Percentiles rank a stretch among this genome's conserved stretches.
phyloP scores from a whole-genome alignment of 805 yeast genomes.

The Suhomyces canberraensis region DNA sequence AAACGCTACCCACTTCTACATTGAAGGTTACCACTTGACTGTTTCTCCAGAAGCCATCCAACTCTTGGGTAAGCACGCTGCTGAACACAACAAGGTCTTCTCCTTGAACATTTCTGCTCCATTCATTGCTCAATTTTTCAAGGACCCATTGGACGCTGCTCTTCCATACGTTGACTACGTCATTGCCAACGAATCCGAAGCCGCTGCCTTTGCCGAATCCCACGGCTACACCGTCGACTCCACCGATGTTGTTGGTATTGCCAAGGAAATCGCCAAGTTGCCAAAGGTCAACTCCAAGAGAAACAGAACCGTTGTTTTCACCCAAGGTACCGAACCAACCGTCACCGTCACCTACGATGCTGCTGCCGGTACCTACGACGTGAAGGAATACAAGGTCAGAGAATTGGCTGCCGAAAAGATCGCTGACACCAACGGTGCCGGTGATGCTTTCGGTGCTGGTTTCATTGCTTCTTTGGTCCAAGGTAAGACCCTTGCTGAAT shows the following conservation, averaged over 20 bases:
- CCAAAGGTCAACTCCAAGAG: slow-evolving; percentile 69
- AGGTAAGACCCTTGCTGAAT: slow-evolving; percentile 57
- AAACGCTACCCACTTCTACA: slow-evolving; percentile 77
- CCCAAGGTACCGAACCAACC: slow-evolving; percentile 94
- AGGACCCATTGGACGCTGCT: slow-evolving; percentile 76
- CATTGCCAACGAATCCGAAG: slow-evolving; percentile 96
- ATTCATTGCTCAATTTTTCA: slow-evolving; percentile 92
- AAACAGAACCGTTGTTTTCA: slow-evolving; percentile 85
- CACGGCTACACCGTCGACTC: slow-evolving; percentile 55
- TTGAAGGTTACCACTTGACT: slow-evolving; percentile 99
- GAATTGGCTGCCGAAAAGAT: slow-evolving; percentile 65
- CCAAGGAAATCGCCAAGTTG: slow-evolving; percentile 73
- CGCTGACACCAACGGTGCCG: slow-evolving; percentile 97
- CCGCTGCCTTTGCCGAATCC: slow-evolving; percentile 87
- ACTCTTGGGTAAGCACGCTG: slow-evolving; percentile 89
- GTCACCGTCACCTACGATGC: slow-evolving; percentile 63
- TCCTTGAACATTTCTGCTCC: slow-evolving; percentile 93
- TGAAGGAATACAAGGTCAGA: slow-evolving; percentile 63
- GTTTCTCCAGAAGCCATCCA: slow-evolving; percentile 94
- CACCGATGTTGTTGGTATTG: slow-evolving; percentile 69
- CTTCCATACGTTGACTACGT: slow-evolving; percentile 87
- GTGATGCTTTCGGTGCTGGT: slow-evolving; percentile 98
- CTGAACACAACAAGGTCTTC: slow-evolving; percentile 72
- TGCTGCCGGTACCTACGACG: slow-evolving; percentile 42
- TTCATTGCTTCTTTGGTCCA: slow-evolving; percentile 84